phyloP scores from a whole-genome alignment of 2,329 filamentous ascomycete species.

The Fusarium begoniae region DNA sequence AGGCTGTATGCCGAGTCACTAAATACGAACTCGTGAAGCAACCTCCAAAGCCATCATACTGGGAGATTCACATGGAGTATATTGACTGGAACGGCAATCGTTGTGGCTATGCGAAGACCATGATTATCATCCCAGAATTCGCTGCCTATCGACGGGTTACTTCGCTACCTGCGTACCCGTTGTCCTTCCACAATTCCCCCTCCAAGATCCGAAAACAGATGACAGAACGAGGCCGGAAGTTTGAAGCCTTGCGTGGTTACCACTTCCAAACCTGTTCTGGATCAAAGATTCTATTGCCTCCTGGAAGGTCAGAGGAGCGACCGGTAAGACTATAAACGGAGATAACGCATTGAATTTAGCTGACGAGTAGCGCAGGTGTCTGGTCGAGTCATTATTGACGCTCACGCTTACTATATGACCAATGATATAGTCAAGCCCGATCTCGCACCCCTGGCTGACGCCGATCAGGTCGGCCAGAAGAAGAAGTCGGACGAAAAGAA shows the following conservation, averaged over 20 bases:
- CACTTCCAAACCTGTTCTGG: slow-evolving; percentile 45
- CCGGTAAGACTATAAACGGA: slow-evolving; percentile 22
- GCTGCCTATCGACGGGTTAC: slow-evolving; percentile 41
- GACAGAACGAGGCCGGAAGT: slow-evolving; percentile 46
- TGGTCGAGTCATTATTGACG: slow-evolving; percentile 49
- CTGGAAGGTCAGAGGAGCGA: slow-evolving; percentile 35
- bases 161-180: slow-evolving; percentile 43
- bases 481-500: neutral
- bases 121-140: slow-evolving; percentile 41
- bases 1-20: slow-evolving; percentile 49
- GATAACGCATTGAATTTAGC: rapidly evolving
- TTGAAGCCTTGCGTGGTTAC: slow-evolving; percentile 47
- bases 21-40: slow-evolving; percentile 35
- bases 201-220: slow-evolving; percentile 37
- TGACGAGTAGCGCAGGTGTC: neutral
- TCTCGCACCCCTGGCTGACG: slow-evolving; percentile 20
- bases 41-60: neutral
- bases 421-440: slow-evolving; percentile 44
- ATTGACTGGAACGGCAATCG: slow-evolving; percentile 49
- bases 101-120: slow-evolving; percentile 42
- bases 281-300: slow-evolving; percentile 43
- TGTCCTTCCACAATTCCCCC: slow-evolving; percentile 39
- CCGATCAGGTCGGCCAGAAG: neutral
- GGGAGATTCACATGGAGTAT: slow-evolving; percentile 46
- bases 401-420: slow-evolving; percentile 48